A percentile compares a stretch with the other conserved stretches of the same genome.
Evolutionary conservation across 306 rosid species (phyloP).

Genomic region (Prunus mira): DNA sequence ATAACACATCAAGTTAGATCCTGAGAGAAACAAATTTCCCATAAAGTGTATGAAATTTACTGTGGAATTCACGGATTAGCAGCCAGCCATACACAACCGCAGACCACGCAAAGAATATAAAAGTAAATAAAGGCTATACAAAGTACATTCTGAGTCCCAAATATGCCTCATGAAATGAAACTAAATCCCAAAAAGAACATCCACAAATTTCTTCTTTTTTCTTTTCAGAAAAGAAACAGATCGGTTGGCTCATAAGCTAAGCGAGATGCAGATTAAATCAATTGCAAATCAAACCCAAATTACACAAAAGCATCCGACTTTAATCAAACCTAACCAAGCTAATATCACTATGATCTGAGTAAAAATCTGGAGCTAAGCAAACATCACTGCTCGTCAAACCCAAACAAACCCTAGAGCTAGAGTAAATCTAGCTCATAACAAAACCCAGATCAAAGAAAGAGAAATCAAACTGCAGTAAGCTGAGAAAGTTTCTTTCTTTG

Average conservation of each 20-base stretch:
- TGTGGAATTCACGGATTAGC: not conserved
- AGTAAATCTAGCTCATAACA: not conserved
- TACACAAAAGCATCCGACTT: not conserved
- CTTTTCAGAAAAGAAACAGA: not conserved
- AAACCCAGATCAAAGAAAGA: constrained; percentile 6
- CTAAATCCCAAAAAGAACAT: not conserved
- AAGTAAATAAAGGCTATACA: not conserved
- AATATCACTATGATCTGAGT: not conserved
- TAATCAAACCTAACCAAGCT: not conserved
- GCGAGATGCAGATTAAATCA: not conserved
- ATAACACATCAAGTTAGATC: constrained; percentile 20
- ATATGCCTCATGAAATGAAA: not conserved
- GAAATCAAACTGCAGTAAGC: not conserved
- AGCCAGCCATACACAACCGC: not conserved
- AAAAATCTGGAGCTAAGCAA: not conserved
- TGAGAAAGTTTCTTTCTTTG: constrained; percentile 8
- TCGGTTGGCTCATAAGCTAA: not conserved
- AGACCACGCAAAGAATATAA: not conserved
- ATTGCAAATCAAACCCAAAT: not conserved
- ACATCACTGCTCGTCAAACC: not conserved
- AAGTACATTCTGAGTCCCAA: not conserved
- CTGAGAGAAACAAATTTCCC: not conserved
- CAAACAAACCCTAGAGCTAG: not conserved
- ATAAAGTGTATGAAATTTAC: not conserved
- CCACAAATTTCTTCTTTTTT: not conserved